Conservation (phyloP, 2,329 filamentous ascomycete genomes). For the Monosporascus sp. region DNA sequence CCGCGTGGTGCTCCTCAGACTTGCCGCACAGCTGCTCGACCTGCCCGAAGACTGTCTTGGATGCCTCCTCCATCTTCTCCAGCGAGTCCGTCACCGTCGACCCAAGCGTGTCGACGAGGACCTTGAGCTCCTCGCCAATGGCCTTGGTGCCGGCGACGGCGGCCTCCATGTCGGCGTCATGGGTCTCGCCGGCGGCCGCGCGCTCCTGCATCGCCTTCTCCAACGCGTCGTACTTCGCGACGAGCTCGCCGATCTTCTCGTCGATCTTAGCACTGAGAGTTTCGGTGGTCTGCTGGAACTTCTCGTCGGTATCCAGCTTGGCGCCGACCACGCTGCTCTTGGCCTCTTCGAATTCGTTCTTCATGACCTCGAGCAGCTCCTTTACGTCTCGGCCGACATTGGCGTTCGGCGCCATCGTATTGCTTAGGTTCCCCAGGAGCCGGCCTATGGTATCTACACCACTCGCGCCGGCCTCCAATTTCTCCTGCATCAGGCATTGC, state of each 20-base stretch:
- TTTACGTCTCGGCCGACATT: constrained; percentile 58
- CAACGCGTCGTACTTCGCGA: constrained; percentile 84
- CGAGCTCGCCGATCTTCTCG: constrained; percentile 67
- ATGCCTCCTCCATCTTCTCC: constrained; percentile 82
- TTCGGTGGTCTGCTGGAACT: constrained; percentile 56
- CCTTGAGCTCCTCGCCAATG: constrained; percentile 80
- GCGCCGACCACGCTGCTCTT: constrained; percentile 72
- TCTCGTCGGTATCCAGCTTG: constrained; percentile 80
- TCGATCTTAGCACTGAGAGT: constrained; percentile 51
- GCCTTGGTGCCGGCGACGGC: constrained; percentile 70
- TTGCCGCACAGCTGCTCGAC: constrained; percentile 74
- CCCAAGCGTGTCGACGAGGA: constrained; percentile 80
- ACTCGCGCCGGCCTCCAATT: constrained; percentile 68
- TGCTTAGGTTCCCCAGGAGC: constrained; percentile 60
- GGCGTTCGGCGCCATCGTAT: constrained; percentile 54
- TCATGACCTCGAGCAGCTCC: constrained; percentile 69
- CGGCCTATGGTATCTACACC: constrained; percentile 70
- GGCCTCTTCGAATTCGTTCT: constrained; percentile 80
- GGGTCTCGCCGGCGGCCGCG: constrained; percentile 66
- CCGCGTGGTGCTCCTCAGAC: constrained; percentile 68
- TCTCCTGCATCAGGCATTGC: constrained; percentile 68
- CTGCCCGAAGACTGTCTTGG: constrained; percentile 76
- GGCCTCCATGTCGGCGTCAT: constrained; percentile 66
- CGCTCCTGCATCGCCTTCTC: constrained; percentile 70
- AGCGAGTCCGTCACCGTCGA: constrained; percentile 74